These are phyloP conservation scores for Leishmania aethiopica DNA, from an alignment of 208 protist species.

Conservation along the genomic window DNA sequence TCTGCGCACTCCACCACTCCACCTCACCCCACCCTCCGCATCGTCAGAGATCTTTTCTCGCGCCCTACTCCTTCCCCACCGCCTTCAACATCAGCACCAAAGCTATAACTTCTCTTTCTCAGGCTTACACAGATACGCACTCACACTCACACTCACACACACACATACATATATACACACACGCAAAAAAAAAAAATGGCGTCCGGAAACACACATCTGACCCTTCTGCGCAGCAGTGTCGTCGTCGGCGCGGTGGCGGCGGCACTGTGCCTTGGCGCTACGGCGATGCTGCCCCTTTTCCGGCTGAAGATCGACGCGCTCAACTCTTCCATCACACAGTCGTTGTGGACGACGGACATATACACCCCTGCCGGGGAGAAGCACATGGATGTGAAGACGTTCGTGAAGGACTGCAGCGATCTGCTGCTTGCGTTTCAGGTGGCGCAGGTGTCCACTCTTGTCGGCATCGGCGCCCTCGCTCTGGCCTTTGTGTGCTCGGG, in stretches of 20 bases:
- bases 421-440: slow-evolving; percentile 28
- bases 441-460: slow-evolving; percentile 22
- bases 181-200: slow-evolving; percentile 10
- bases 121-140: not conserved
- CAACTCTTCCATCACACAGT: slow-evolving; percentile 37
- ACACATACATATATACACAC: not conserved
- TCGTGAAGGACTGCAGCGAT: slow-evolving; percentile 23
- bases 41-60: too few species aligned
- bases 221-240: slow-evolving; percentile 15
- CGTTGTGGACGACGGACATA: slow-evolving; percentile 34
- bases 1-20: not conserved
- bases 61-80: not conserved
- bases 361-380: slow-evolving; percentile 31
- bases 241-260: slow-evolving; percentile 13
- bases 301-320: slow-evolving; percentile 7
- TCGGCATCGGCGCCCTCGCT: slow-evolving; percentile 1
- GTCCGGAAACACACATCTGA: slow-evolving; percentile 12
- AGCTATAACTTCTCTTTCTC: not conserved
- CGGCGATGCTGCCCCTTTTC: slow-evolving; percentile 24
- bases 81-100: too few species aligned
- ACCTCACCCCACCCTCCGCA: too few species aligned
- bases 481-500: slow-evolving; percentile 20
- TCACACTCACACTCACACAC: not conserved
- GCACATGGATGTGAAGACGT: slow-evolving; percentile 14
- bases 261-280: slow-evolving; percentile 3